phyloP scores from a whole-genome alignment of 805 yeast species.

The Metschnikowia peoriensis region DNA sequence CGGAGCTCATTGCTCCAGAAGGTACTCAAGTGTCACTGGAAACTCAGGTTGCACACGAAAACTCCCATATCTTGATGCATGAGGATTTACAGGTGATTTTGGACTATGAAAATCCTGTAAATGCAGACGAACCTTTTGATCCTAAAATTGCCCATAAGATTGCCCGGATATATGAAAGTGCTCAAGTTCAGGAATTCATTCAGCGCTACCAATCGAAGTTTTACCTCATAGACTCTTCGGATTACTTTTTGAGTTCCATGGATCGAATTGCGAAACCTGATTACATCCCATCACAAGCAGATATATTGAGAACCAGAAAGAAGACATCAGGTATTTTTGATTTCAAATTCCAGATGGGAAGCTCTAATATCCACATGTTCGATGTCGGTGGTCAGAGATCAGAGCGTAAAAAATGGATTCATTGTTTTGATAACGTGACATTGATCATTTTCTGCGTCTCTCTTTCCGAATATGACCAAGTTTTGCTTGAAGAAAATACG shows the following conservation, averaged over 20 bases:
- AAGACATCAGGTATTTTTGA: constrained; percentile 93
- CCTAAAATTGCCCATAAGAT: constrained; percentile 48
- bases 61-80: constrained; percentile 1
- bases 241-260: constrained; percentile 68
- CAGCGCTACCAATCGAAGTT: constrained; percentile 64
- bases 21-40: background rate
- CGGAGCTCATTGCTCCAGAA: constrained; percentile 32
- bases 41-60: background rate
- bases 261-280: constrained; percentile 56
- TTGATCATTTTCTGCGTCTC: constrained; percentile 89
- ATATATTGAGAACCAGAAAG: constrained; percentile 81
- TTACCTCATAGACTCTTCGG: constrained; percentile 83
- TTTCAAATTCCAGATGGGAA: constrained; percentile 73
- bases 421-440: constrained; percentile 91
- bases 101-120: constrained; percentile 50
- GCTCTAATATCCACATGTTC: constrained; percentile 44
- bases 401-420: constrained; percentile 96
- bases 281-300: constrained; percentile 73
- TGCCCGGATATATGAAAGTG: constrained; percentile 51
- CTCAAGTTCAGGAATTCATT: constrained; percentile 56
- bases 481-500: constrained; percentile 50
- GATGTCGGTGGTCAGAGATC: constrained; percentile 97
- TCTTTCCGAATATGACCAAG: constrained; percentile 87
- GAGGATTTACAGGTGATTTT: constrained; percentile 45
- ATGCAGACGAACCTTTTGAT: constrained; percentile 54